Percentiles rank a stretch among this genome's conserved stretches.
phyloP scores from a whole-genome alignment of 352 stramenopile species.

The Phytophthora sojae region DNA sequence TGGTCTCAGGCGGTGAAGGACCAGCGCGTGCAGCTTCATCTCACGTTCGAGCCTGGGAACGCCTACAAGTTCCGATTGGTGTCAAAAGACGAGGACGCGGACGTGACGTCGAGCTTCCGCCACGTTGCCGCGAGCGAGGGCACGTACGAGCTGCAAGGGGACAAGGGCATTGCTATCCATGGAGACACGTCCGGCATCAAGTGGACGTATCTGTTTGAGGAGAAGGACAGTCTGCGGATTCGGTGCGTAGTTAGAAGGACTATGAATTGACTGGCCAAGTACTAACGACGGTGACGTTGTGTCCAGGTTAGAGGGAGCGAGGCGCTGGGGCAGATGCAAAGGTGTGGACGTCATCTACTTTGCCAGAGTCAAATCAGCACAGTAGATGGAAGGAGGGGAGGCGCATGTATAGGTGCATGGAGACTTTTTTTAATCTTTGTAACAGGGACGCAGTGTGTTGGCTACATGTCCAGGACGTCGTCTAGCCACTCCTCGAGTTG shows the following conservation, averaged over 20 bases:
- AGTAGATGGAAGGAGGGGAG: conserved; percentile 9
- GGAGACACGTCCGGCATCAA: conserved; percentile 60
- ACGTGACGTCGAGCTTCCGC: conserved; percentile 62
- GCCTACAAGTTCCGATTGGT: conserved; percentile 53
- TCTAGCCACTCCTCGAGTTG: conserved; percentile 81
- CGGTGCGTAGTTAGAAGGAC: conserved; percentile 31
- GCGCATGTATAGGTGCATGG: conserved; percentile 6
- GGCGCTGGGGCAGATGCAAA: conserved; percentile 77
- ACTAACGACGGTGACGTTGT: conserved; percentile 2
- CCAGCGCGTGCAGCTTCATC: conserved; percentile 41
- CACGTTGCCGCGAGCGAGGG: conserved; percentile 61
- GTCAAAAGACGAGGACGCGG: conserved; percentile 21
- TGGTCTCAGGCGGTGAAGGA: conserved; percentile 79
- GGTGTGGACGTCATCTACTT: conserved; percentile 90
- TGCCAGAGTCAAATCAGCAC: conserved; percentile 23
- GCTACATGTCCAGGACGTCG: conserved; percentile 56
- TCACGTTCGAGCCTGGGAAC: conserved; percentile 50
- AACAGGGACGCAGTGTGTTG: not conserved
- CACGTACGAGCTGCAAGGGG: conserved; percentile 41
- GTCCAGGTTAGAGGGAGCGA: conserved; percentile 70
- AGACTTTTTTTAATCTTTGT: not conserved
- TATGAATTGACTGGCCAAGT: not conserved
- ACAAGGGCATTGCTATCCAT: conserved; percentile 43
- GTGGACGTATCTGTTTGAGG: conserved; percentile 77
- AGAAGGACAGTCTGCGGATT: conserved; percentile 68